Base-by-base conservation (phyloP, 495 filamentous ascomycete species). In the Talaromyces stipitatus region DNA sequence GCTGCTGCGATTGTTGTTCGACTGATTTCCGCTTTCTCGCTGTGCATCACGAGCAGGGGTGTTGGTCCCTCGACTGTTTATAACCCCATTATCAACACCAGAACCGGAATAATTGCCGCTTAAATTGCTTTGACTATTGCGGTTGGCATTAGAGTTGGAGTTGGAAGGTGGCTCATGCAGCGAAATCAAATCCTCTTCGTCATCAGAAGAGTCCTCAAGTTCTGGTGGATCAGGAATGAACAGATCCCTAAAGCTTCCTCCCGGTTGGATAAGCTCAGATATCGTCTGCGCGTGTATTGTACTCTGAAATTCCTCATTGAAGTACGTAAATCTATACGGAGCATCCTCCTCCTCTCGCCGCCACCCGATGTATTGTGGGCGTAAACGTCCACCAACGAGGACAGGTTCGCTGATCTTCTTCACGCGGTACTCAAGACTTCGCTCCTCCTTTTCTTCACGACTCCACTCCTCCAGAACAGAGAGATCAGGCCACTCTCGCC, bases 221-320 rank as follows among this genome's bases (percentile, higher is more conserved):
- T 86, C 76, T 4, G 84, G 78, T 10, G 85, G 85, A 56, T 88
- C 83, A 1, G 86, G 86, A n/a, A 84, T 79, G 64, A 98, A 97
- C 1, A 98, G 79, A 55, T 96, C 89, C 56, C 74, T 75, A 69
- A 98, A 98, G 47, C 80, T 87, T 57, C 82, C 78, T 2, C 90
- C 94, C 0, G 89, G 88, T 57, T 94, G 91, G 2, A 92, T 79
- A 26, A 98, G 77, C 64, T 96, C 94, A 10, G 90, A 94, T 48
- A 98, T 92, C 0, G 87, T 95, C 66, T 96, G 91, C 20, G 90
- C 91, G 67, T 97, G 94, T 60, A 97, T 94, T 0, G 94, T 97
- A 63, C 87, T 91, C 48, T 86, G 85, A 58, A 97, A 89, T 60
- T 96, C 90, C 64, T 97, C 94, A 67, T 96, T 97, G 78, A 98